These are phyloP conservation scores for Penicillium sp. DNA, from an alignment of 2,329 filamentous ascomycete genomes.

Conservation along the genomic window DNA sequence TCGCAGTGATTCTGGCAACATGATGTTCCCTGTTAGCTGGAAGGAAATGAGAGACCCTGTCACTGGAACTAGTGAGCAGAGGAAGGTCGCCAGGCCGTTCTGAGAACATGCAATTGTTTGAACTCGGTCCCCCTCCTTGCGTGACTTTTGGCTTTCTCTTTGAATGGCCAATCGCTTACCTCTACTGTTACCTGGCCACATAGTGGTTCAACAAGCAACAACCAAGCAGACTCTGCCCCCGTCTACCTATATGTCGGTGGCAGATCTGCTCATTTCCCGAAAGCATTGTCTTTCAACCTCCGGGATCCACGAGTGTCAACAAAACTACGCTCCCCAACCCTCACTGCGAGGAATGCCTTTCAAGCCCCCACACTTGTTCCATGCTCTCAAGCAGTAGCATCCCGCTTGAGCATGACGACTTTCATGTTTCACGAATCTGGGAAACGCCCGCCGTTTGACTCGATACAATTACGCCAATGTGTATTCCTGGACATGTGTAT, in stretches of 20 bases:
- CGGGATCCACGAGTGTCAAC: not conserved
- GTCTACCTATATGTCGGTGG: not conserved
- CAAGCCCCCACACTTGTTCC: not conserved
- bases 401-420: not conserved
- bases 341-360: not conserved
- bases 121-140: not conserved
- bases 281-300: not conserved
- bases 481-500: not conserved
- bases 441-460: not conserved
- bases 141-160: not conserved
- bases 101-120: slow-evolving; percentile 48
- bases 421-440: not conserved
- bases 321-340: not conserved
- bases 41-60: slow-evolving; percentile 86
- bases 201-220: not conserved
- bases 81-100: slow-evolving; percentile 93
- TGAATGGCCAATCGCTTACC: not conserved
- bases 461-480: not conserved
- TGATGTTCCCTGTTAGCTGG: slow-evolving; percentile 93
- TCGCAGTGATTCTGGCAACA: slow-evolving; percentile 79
- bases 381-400: slow-evolving; percentile 1
- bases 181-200: not conserved
- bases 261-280: not conserved
- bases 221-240: not conserved
- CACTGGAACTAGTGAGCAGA: slow-evolving; percentile 71